Evolutionary conservation across 306 rosid species (phyloP).

Genomic region (Astragalus membranaceus): DNA sequence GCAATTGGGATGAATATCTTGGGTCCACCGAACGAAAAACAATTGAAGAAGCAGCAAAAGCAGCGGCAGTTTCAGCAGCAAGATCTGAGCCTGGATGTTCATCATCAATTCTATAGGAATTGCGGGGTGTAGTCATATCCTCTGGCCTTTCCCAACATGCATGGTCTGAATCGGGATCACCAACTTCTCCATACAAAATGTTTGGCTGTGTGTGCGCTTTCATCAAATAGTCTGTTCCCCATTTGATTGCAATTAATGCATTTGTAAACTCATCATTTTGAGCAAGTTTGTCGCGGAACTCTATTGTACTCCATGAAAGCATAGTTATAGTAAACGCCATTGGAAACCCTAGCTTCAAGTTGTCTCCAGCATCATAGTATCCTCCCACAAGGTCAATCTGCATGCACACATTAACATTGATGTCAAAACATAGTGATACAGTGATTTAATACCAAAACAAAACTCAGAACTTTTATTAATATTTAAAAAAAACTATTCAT

Average conservation of each 20-base stretch:
- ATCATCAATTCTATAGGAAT: slow-evolving; percentile 21
- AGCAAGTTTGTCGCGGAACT: slow-evolving; percentile 24
- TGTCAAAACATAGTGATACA: neutral
- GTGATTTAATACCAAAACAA: neutral
- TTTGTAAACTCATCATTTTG: slow-evolving; percentile 24
- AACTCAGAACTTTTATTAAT: too few relatives aligned
- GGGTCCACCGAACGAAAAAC: slow-evolving; percentile 18
- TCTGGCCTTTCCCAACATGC: slow-evolving; percentile 64
- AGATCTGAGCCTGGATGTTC: slow-evolving; percentile 55
- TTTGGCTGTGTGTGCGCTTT: slow-evolving; percentile 45
- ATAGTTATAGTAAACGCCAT: slow-evolving; percentile 59
- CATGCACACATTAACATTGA: too few relatives aligned
- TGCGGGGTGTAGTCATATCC: slow-evolving; percentile 52
- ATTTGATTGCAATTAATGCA: slow-evolving; percentile 41
- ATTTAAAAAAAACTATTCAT: too few relatives aligned
- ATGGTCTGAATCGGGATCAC: slow-evolving; percentile 51
- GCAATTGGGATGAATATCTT: slow-evolving; percentile 18
- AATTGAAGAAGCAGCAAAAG: slow-evolving; percentile 57
- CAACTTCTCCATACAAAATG: slow-evolving; percentile 41
- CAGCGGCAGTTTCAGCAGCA: slow-evolving; percentile 60
- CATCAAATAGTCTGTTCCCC: slow-evolving; percentile 63
- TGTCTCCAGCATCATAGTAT: slow-evolving; percentile 76
- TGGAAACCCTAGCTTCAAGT: slow-evolving; percentile 55
- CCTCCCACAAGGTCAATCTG: slow-evolving; percentile 58
- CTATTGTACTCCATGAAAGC: slow-evolving; percentile 67